phyloP scores from a whole-genome alignment of 2,329 filamentous ascomycete species.

The Lasiodiplodia gonubiensis region DNA sequence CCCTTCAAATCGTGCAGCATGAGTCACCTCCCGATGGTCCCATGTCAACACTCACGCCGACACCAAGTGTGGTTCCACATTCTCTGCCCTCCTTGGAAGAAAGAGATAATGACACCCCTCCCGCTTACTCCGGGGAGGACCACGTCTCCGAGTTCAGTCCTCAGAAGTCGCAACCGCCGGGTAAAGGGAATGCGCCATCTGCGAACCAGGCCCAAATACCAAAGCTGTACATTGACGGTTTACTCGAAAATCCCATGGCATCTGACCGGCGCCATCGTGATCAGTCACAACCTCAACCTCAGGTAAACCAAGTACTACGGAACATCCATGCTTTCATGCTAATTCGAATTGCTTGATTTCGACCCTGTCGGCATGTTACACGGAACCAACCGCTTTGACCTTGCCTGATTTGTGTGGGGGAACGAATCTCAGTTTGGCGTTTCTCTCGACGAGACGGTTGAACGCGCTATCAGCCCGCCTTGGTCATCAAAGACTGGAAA shows the following conservation, averaged over 20 bases:
- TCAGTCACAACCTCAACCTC: not conserved
- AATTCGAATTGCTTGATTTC: not conserved
- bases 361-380: not conserved
- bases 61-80: not conserved
- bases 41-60: not conserved
- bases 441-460: constrained; percentile 45
- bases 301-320: not conserved
- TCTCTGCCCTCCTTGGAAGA: not conserved
- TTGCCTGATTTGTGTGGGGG: constrained; percentile 31
- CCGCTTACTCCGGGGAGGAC: not conserved
- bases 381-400: not conserved
- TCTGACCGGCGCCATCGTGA: not conserved
- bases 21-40: not conserved
- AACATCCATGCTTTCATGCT: not conserved
- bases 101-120: not conserved
- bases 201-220: not conserved
- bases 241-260: not conserved
- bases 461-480: constrained; percentile 37
- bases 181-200: not conserved
- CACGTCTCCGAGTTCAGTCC: not conserved
- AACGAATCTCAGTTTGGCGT: constrained; percentile 43
- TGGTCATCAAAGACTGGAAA: constrained; percentile 36
- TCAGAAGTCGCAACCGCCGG: not conserved
- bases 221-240: not conserved
- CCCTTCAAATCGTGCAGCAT: not conserved